Base-by-base conservation (phyloP, 1,284 basidiomycete genomes). In the Pseudozyma pruni region DNA sequence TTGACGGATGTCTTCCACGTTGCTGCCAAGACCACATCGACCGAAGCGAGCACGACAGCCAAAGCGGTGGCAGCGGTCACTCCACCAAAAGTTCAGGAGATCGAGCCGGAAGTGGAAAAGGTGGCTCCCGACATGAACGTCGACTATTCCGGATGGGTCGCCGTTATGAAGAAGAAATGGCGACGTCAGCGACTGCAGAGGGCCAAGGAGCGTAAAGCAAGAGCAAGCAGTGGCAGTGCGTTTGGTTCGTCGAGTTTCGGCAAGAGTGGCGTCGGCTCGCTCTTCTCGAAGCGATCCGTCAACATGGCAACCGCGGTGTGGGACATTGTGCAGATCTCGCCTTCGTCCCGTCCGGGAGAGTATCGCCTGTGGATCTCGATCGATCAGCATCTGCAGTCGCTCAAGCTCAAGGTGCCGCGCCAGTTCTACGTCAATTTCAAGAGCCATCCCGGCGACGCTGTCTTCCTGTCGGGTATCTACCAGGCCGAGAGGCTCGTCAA, bases 391-490 rank as follows among this genome's bases (percentile, higher is more conserved):
- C 87, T 98, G 40, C 87, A 91, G 31, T 86, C 89, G 13, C 86
- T 96, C 31, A 89, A 91, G 9, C 85, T 98, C 17, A 89, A 91
- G 4, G 90, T 99, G 37, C 91, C 92, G 0, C 88, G 94, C 46
- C 89, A 94, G 78, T 95, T 98, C 82, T 98, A 96, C 81, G 86
- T 98, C 62, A 94, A 96, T 81, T 86, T 96, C 69, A 90, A 94
- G 80, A 86, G 86, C 2, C 83, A 86, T 2, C 89, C 90, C 0
- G 85, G 85, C 38, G 83, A 86, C 4, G 86, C 85, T 5, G 85
- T 90, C 8, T 95, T 96, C 83, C 84, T 86, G 1, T 27, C 48
- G 1, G 46, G 44, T n/a, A 37, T 63, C 38, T 97, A 96, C 81
- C 81, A 87, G 11, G 87, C 86, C 60, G 90, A 92, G 69, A 88